Percentiles rank a stretch among this genome's conserved stretches.
These are phyloP conservation scores for Arthroderma uncinatum DNA, from an alignment of 2,329 filamentous ascomycete genomes.

Conservation along the genomic window DNA sequence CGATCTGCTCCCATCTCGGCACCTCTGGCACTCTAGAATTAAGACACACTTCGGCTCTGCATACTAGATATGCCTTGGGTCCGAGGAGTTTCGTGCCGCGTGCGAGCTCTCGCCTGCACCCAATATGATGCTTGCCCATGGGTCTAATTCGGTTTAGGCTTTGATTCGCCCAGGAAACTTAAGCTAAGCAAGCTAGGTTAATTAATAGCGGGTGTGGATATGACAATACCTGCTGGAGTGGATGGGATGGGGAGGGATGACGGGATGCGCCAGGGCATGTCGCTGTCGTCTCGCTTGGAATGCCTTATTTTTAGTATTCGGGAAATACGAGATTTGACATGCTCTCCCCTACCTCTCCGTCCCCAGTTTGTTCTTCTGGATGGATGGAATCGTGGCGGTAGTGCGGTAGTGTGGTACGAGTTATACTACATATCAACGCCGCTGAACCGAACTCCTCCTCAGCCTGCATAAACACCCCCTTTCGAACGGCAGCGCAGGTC, in stretches of 20 bases:
- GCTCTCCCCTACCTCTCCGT: background rate
- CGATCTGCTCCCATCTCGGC: background rate
- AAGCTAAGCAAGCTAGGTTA: constrained; percentile 4
- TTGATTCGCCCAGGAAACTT: constrained; percentile 1
- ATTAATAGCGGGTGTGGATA: constrained; percentile 2
- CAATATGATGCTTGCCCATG: background rate
- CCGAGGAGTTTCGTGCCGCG: background rate
- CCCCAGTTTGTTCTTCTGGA: background rate
- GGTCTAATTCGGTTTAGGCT: background rate
- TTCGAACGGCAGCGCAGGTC: background rate
- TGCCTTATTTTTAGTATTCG: constrained; percentile 4
- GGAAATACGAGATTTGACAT: constrained; percentile 4
- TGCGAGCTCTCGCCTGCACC: background rate
- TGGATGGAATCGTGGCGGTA: background rate
- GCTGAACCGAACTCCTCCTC: background rate
- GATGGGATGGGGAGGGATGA: background rate
- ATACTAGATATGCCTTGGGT: constrained; percentile 1
- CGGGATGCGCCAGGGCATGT: constrained; percentile 1
- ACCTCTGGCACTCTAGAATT: background rate
- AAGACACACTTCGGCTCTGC: constrained; percentile 2
- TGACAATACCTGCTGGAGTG: background rate
- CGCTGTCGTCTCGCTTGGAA: background rate
- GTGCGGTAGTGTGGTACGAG: background rate
- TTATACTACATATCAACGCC: constrained; percentile 3
- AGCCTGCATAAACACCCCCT: background rate